A percentile compares a stretch with the other conserved stretches of the same genome.
Evolutionary conservation across 306 rosid genomes (phyloP).

Genomic region (Fragaria ananassa): DNA sequence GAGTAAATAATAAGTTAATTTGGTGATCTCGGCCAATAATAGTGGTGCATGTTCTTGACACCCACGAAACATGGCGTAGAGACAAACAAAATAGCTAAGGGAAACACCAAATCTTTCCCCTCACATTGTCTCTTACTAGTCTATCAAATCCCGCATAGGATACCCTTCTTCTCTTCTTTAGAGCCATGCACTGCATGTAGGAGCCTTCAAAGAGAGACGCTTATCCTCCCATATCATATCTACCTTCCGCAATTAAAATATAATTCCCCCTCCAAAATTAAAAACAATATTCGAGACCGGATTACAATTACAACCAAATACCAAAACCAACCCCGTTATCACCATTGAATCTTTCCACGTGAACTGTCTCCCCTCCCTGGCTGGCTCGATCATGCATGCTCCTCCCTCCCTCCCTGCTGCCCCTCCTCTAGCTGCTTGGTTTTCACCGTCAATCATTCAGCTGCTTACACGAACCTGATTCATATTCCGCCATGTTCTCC

Average conservation of each 20-base stretch:
- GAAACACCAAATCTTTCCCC: not conserved
- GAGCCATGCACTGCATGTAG: not conserved
- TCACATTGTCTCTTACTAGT: not conserved
- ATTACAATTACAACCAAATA: conserved; percentile 65
- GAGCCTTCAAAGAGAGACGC: conserved; percentile 45
- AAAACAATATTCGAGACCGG: conserved; percentile 1
- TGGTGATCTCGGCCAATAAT: not conserved
- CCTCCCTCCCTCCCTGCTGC: not conserved
- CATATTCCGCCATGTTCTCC: not conserved
- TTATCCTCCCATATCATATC: conserved; percentile 21
- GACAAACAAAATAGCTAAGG: not conserved
- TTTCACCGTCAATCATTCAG: conserved; percentile 62
- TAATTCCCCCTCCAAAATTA: not conserved
- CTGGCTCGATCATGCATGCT: not conserved
- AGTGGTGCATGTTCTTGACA: not conserved
- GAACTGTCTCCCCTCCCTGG: conserved; percentile 39
- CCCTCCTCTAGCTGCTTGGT: conserved; percentile 26
- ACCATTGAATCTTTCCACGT: conserved; percentile 75
- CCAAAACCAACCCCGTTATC: conserved; percentile 39
- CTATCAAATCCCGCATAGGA: conserved; percentile 2
- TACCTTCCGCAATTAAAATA: not conserved
- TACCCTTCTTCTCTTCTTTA: not conserved
- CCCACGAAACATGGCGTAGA: not conserved
- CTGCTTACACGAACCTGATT: not conserved
- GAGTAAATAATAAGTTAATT: not conserved